Evolutionary conservation across 2,329 filamentous ascomycete genomes (phyloP).

Genomic region (Fusarium veterinarium): DNA sequence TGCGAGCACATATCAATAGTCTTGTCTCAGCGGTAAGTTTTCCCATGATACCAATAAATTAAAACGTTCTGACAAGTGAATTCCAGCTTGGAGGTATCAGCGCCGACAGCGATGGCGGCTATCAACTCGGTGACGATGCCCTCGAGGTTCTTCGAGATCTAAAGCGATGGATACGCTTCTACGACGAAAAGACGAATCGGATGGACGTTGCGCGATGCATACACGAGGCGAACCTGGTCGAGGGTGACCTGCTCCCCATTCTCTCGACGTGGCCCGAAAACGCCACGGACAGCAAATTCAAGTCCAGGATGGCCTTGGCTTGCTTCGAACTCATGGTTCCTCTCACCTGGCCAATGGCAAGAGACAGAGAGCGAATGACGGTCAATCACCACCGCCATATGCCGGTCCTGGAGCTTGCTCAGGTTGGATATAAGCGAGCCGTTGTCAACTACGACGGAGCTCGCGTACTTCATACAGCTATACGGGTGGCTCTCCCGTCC

Average conservation of each 20-base stretch:
- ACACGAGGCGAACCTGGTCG: conserved; percentile 90
- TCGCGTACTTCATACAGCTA: conserved; percentile 81
- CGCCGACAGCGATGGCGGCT: conserved; percentile 81
- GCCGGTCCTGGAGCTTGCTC: conserved; percentile 87
- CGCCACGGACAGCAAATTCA: conserved; percentile 77
- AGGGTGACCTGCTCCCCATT: conserved; percentile 90
- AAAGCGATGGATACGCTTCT: conserved; percentile 93
- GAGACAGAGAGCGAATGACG: conserved; percentile 82
- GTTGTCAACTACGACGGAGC: conserved; percentile 86
- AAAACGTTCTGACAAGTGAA: conserved; percentile 28
- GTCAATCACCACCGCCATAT: conserved; percentile 93
- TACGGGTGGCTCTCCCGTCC: conserved; percentile 84
- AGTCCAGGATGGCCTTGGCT: conserved; percentile 82
- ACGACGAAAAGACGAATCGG: conserved; percentile 92
- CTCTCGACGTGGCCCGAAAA: conserved; percentile 83
- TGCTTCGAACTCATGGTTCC: conserved; percentile 92
- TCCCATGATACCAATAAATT: background rate
- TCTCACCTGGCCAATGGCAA: conserved; percentile 92
- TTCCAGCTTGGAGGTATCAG: conserved; percentile 86
- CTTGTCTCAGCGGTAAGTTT: conserved; percentile 87
- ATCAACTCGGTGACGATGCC: conserved; percentile 92
- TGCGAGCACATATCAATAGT: conserved; percentile 92
- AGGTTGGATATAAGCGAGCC: conserved; percentile 88
- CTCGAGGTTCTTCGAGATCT: conserved; percentile 92
- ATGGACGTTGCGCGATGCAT: conserved; percentile 95